A percentile compares a stretch with the other conserved stretches of the same genome.
phyloP scores from a whole-genome alignment of 192 early-diverging fungal species.

The Coemansia sp. region DNA sequence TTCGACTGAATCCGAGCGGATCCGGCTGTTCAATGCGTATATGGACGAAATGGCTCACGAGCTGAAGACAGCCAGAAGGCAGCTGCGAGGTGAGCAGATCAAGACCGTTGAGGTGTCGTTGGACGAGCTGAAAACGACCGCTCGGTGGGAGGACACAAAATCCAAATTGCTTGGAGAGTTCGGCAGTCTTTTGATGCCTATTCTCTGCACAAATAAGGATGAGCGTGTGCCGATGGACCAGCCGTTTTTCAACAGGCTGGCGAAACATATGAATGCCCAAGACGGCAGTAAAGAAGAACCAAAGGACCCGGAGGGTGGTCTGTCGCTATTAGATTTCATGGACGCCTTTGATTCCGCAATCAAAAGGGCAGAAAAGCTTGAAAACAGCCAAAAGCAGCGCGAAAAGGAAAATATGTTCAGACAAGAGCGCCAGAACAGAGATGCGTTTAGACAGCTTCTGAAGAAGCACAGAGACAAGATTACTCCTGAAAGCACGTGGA shows the following conservation, averaged over 20 bases:
- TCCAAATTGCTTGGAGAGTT: slow-evolving; percentile 21
- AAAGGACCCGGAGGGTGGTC: slow-evolving; percentile 50
- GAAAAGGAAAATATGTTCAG: slow-evolving; percentile 55
- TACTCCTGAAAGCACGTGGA: slow-evolving; percentile 79
- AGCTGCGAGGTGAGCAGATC: slow-evolving; percentile 61
- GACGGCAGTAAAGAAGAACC: slow-evolving; percentile 8
- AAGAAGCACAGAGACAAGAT: slow-evolving; percentile 61
- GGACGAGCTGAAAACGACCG: slow-evolving; percentile 3
- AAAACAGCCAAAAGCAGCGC: slow-evolving; percentile 59
- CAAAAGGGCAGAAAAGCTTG: slow-evolving; percentile 60
- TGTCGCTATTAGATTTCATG: slow-evolving; percentile 83
- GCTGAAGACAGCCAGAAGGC: slow-evolving; percentile 67
- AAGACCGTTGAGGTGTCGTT: slow-evolving; percentile 43
- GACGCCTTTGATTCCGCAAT: slow-evolving; percentile 74
- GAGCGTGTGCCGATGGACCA: slow-evolving; percentile 18
- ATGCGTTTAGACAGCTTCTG: slow-evolving; percentile 69
- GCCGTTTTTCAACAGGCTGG: slow-evolving; percentile 9
- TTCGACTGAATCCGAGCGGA: slow-evolving; percentile 60
- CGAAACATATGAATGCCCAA: neutral
- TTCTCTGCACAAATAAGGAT: slow-evolving; percentile 21
- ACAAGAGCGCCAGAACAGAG: slow-evolving; percentile 72
- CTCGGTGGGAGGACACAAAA: slow-evolving; percentile 35
- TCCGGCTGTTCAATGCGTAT: slow-evolving; percentile 71
- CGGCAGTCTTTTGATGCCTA: slow-evolving; percentile 33
- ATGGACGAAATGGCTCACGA: slow-evolving; percentile 63